These are phyloP conservation scores for Senna tora DNA, from an alignment of 306 rosid species.

Conservation along the genomic window DNA sequence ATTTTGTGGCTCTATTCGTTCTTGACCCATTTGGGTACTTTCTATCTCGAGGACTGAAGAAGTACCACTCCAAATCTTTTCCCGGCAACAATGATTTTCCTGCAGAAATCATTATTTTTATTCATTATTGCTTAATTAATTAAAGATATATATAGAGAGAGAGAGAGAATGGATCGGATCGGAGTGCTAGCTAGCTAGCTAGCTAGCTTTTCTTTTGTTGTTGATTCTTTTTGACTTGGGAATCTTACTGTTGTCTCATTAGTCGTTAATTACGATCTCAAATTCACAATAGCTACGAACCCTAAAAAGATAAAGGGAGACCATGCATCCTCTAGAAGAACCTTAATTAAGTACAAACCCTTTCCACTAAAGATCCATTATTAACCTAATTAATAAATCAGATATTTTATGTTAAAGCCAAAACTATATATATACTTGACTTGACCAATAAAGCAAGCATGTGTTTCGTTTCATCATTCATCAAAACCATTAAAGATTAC, in stretches of 20 bases:
- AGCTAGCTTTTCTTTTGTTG: constrained; percentile 43
- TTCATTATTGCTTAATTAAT: too few species aligned
- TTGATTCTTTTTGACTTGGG: constrained; percentile 56
- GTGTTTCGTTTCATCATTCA: constrained; percentile 34
- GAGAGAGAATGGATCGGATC: not conserved
- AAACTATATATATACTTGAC: constrained; percentile 46
- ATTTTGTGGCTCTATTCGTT: constrained; percentile 90
- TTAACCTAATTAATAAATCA: constrained; percentile 10
- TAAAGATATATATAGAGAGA: too few species aligned
- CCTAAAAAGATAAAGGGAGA: constrained; percentile 37
- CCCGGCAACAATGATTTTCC: constrained; percentile 94
- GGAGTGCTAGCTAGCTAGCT: too few species aligned
- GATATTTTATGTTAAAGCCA: constrained; percentile 41
- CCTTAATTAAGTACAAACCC: not conserved
- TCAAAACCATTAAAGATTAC: constrained; percentile 14
- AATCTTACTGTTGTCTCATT: constrained; percentile 42
- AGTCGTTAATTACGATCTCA: not conserved
- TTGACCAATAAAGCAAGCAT: constrained; percentile 52
- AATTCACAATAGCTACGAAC: constrained; percentile 55
- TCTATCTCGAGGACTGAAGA: constrained; percentile 89
- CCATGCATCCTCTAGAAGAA: too few species aligned
- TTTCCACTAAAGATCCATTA: constrained; percentile 11
- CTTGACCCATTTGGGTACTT: constrained; percentile 98
- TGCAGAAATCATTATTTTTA: constrained; percentile 22
- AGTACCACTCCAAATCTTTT: constrained; percentile 98